Conservation (phyloP, 805 yeast species). For the Metschnikowia chrysomelidarum region DNA sequence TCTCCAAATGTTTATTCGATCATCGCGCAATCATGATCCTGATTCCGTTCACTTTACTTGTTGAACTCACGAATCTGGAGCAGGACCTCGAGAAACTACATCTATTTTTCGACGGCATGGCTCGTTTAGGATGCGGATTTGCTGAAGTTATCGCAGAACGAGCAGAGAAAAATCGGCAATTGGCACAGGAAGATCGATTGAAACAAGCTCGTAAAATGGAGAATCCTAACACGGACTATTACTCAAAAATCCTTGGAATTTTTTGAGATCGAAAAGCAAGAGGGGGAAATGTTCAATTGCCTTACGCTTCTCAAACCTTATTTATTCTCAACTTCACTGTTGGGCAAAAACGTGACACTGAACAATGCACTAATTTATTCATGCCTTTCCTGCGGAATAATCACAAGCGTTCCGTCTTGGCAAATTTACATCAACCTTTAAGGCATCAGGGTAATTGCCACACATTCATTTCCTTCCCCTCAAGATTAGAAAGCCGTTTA, state of each 20-base stretch:
- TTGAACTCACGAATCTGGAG: slow-evolving; percentile 20
- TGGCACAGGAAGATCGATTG: slow-evolving; percentile 5
- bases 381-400: too few species aligned
- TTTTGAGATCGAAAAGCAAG: too few species aligned
- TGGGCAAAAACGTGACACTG: too few species aligned
- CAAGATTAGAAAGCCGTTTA: too few species aligned
- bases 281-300: too few species aligned
- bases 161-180: slow-evolving; percentile 5
- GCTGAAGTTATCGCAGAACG: slow-evolving; percentile 11
- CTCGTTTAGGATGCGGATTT: slow-evolving; percentile 26
- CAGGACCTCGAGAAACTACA: slow-evolving; percentile 24
- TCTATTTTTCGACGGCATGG: slow-evolving; percentile 24
- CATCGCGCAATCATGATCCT: slow-evolving; percentile 26
- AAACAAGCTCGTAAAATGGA: slow-evolving; percentile 1
- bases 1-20: slow-evolving; percentile 23
- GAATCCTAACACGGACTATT: slow-evolving; percentile 11
- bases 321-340: too few species aligned
- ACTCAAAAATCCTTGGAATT: slow-evolving; percentile 13
- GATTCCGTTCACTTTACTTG: slow-evolving; percentile 20
- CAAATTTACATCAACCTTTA: too few species aligned
- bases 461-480: too few species aligned
- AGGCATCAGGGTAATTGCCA: too few species aligned
- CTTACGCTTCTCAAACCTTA: too few species aligned
- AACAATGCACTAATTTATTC: too few species aligned
- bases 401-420: too few species aligned